Base-by-base conservation (phyloP, 345 rosid species). In the Triadica sebifera region DNA sequence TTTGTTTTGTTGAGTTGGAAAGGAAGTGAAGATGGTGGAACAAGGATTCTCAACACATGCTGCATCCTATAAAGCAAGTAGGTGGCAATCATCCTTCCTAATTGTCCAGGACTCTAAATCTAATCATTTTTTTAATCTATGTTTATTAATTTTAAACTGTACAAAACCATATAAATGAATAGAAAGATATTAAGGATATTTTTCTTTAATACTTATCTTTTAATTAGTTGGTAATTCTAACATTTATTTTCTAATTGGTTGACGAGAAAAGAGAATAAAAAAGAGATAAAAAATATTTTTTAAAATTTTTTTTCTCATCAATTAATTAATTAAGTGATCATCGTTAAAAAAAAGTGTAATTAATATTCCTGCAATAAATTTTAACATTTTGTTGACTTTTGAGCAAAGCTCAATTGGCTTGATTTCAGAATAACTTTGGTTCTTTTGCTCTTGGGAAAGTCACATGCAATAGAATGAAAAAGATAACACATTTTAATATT, bases 31-130 rank as follows among this genome's bases (percentile, higher is more conserved):
- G 70, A 85, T 65, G 80, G 69, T 75, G 80, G 78, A 46, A 69
- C 46, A 60, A 71, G 61, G 86, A 83, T 79, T 79, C 81, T 70
- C 73, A 47, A 69, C 86, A 77, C 88, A 81, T 85, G 86, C 81
- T 55, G 77, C 76, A 67, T 77, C 75, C 15, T 56, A 41, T 49
- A 76, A 81, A 79, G 53, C 67, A 41, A 75, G 41, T 16, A 66
- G 72, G 67, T 22, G 50, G 71, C 74, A 76, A 82, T 85, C 84
- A 81, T 85, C 74, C 63, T 69, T 69, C 83, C 82, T 79, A 79
- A 73, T 68, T 75, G 84, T 60, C 69, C 17, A 60, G 75, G 81
- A 83, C 74, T 81, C 80, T 75, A 77, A 80, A 81, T 75, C 79
- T 73, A 79, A 41, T 29, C 66, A 25, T 55, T 51, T 71, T 61